phyloP scores from a whole-genome alignment of 495 filamentous ascomycete genomes.

The Xylaria acuta region DNA sequence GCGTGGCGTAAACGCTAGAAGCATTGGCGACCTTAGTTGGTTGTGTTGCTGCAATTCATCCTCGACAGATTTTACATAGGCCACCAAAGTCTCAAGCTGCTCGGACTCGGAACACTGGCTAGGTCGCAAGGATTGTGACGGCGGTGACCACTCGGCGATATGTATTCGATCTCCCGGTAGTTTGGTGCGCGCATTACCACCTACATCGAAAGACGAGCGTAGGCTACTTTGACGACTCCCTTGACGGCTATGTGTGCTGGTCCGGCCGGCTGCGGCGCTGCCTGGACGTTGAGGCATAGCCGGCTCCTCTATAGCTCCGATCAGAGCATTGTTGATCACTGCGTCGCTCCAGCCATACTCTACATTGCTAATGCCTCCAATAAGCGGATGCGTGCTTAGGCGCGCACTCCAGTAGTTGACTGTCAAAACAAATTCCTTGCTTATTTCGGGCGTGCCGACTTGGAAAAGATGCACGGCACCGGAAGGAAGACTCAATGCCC shows the following conservation, averaged over 20 bases:
- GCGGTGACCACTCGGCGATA: slow-evolving; percentile 94
- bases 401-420: slow-evolving; percentile 98
- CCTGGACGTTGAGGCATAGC: slow-evolving; percentile 45
- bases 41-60: slow-evolving; percentile 87
- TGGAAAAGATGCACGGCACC: slow-evolving; percentile 98
- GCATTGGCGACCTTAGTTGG: slow-evolving; percentile 81
- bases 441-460: slow-evolving; percentile 93
- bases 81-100: slow-evolving; percentile 74
- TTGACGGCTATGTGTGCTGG: slow-evolving; percentile 51
- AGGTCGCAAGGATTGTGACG: slow-evolving; percentile 85
- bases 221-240: slow-evolving; percentile 44
- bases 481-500: slow-evolving; percentile 90
- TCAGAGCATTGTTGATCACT: slow-evolving; percentile 78
- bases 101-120: slow-evolving; percentile 77
- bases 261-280: slow-evolving; percentile 47
- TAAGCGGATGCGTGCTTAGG: slow-evolving; percentile 87
- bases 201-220: slow-evolving; percentile 53
- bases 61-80: slow-evolving; percentile 86
- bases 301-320: slow-evolving; percentile 58
- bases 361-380: slow-evolving; percentile 93
- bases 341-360: slow-evolving; percentile 96
- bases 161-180: slow-evolving; percentile 85
- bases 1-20: slow-evolving; percentile 86
- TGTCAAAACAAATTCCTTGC: slow-evolving; percentile 89
- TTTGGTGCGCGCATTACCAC: slow-evolving; percentile 64